These are phyloP conservation scores for Porcisia hertigi DNA, from an alignment of 208 protist species.

Conservation along the genomic window DNA sequence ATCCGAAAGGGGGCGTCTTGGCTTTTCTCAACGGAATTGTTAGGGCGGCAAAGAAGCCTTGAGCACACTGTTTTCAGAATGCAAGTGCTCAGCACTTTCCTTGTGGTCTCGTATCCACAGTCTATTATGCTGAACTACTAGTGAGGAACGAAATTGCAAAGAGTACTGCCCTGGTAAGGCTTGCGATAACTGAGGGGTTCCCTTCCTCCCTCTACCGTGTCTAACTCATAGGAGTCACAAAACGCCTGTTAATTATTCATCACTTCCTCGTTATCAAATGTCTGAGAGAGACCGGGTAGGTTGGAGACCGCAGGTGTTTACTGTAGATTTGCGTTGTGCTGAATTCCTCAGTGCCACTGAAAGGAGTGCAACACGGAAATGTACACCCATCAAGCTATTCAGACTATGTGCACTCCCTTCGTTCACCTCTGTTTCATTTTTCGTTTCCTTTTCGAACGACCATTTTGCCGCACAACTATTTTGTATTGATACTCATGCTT, in stretches of 20 bases:
- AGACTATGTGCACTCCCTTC: constrained; percentile 6
- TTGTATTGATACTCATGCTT: constrained; percentile 9
- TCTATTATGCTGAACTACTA: constrained; percentile 8
- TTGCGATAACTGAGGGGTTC: neutral
- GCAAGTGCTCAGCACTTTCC: neutral
- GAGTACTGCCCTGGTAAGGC: neutral
- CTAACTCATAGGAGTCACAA: neutral
- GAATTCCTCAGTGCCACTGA: neutral
- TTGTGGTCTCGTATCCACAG: neutral
- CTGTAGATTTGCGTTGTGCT: neutral
- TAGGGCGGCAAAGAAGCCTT: constrained; percentile 22
- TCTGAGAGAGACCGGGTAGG: neutral
- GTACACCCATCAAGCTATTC: neutral
- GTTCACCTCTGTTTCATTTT: constrained; percentile 8
- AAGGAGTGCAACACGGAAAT: neutral
- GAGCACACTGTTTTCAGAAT: neutral
- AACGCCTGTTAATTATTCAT: neutral
- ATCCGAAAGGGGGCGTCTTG: constrained; percentile 31
- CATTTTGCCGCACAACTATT: neutral
- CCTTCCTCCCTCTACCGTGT: neutral
- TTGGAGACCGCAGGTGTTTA: neutral
- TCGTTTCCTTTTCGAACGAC: neutral
- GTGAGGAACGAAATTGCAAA: neutral
- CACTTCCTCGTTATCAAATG: too few species aligned
- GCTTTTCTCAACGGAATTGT: constrained; percentile 64